These are phyloP conservation scores for Xerocomellus chrysenteron DNA, from an alignment of 768 basidiomycete genomes.

Conservation along the genomic window DNA sequence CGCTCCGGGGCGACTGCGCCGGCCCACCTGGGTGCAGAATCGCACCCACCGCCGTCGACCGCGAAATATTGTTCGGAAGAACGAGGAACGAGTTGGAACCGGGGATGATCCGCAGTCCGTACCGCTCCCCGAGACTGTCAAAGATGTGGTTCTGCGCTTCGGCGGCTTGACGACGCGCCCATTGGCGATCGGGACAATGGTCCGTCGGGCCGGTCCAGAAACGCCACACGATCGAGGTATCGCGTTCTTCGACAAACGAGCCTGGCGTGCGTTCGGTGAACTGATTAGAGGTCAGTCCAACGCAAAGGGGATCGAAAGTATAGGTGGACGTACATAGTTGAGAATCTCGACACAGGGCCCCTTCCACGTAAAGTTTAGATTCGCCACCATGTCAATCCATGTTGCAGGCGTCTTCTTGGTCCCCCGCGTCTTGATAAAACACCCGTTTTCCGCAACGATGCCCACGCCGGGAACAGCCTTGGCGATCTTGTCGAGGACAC, in stretches of 20 bases:
- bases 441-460: conserved; percentile 88
- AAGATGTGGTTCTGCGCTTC: conserved; percentile 93
- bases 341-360: conserved; percentile 76
- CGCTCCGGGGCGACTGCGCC: conserved; percentile 34
- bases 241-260: conserved; percentile 80
- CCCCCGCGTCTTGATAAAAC: conserved; percentile 65
- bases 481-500: conserved; percentile 62
- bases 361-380: conserved; percentile 82
- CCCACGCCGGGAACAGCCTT: conserved; percentile 65
- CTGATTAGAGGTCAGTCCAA: conserved; percentile 36
- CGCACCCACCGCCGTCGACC: conserved; percentile 81
- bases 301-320: neutral
- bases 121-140: conserved; percentile 82
- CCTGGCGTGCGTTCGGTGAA: conserved; percentile 89
- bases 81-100: conserved; percentile 79
- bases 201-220: conserved; percentile 64
- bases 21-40: conserved; percentile 67
- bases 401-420: conserved; percentile 31
- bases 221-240: conserved; percentile 81
- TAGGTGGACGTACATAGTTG: conserved; percentile 62
- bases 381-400: conserved; percentile 83
- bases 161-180: conserved; percentile 85
- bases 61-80: conserved; percentile 78
- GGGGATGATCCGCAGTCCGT: conserved; percentile 80
- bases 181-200: conserved; percentile 61